Base-by-base conservation (phyloP, 768 basidiomycete genomes). In the Amanita brunnescens region DNA sequence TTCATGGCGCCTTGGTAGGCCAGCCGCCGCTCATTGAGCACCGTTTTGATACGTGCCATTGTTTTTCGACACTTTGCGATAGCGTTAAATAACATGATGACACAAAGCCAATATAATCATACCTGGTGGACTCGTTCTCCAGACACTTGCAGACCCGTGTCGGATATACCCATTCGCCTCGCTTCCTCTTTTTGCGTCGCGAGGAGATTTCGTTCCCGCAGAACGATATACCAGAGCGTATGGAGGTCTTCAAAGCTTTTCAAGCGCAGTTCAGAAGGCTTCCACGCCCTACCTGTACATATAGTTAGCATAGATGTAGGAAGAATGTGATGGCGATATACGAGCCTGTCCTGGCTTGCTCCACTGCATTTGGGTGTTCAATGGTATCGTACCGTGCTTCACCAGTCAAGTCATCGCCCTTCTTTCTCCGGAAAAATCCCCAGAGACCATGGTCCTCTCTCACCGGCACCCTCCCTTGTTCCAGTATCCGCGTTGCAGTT, bases 191-290 rank as follows among this genome's bases (percentile, higher is more conserved):
- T 75, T 65, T 98, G 94, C 7, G 93, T 91, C 8, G 88, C 86
- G 51, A 97, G 74, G 23, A 95, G 71, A 67, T 98, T 99, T 3
- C 88, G 79, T 66, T 99, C 96, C 56, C 91, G 76, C 41, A 92
- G 61, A 21, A 91, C 70, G 43, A 97, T 75, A 64, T 95, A 97
- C 95, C 96, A 99, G 33, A 99, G 74, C 7, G 83, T 87, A 66
- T 99, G 96, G 55, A 99, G 70, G 62, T 98, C 94, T 54, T 80
- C 78, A 73, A 98, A 98, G 56, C 82, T 88, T 68, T 97, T 97
- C 48, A 85, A 73, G 33, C 96, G 78, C 41, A 99, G 75, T 61
- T 98, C 96, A 8, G 79, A 74, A 6, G 92, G 85, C 48, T 70
- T 76, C 94, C 94, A 98, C 21, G 88, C 73, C 47, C 95, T 81